Evolutionary conservation across 805 yeast species (phyloP).

Genomic region (Candida ovalis): DNA sequence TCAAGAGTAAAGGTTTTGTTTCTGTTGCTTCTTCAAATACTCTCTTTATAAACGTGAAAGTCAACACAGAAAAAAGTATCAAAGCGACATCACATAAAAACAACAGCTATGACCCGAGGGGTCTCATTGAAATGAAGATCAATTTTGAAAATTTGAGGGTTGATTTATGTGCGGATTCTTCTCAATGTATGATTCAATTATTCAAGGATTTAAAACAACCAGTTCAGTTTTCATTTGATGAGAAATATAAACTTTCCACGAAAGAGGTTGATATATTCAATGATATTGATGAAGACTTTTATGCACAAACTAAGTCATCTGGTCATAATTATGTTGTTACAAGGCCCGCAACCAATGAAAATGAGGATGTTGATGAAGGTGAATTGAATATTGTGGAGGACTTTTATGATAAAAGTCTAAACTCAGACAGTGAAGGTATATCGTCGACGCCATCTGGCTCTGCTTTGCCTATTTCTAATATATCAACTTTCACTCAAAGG

Average conservation of each 20-base stretch:
- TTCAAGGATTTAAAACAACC: slow-evolving; percentile 72
- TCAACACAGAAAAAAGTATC: slow-evolving; percentile 7
- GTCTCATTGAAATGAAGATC: slow-evolving; percentile 42
- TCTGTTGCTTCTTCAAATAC: slow-evolving; percentile 45
- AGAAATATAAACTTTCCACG: slow-evolving; percentile 47
- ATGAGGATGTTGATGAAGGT: slow-evolving; percentile 7
- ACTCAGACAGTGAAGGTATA: slow-evolving; percentile 12
- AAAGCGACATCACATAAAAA: not conserved
- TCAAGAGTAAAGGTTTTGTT: slow-evolving; percentile 47
- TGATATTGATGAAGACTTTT: slow-evolving; percentile 38
- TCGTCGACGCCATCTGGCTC: slow-evolving; percentile 7
- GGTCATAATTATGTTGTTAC: not conserved
- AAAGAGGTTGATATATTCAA: slow-evolving; percentile 38
- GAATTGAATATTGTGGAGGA: slow-evolving; percentile 27
- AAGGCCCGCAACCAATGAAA: slow-evolving; percentile 15
- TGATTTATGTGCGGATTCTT: slow-evolving; percentile 80
- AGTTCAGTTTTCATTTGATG: slow-evolving; percentile 52
- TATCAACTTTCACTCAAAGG: slow-evolving; percentile 5
- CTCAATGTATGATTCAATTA: slow-evolving; percentile 64
- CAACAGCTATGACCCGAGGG: slow-evolving; percentile 16
- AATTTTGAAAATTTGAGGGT: slow-evolving; percentile 45
- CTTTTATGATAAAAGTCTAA: slow-evolving; percentile 20
- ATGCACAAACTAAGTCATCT: not conserved
- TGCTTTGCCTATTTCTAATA: slow-evolving; percentile 1
- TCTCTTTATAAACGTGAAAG: slow-evolving; percentile 31